Base-by-base conservation (phyloP, 495 filamentous ascomycete species). In the Cercophora sp. region DNA sequence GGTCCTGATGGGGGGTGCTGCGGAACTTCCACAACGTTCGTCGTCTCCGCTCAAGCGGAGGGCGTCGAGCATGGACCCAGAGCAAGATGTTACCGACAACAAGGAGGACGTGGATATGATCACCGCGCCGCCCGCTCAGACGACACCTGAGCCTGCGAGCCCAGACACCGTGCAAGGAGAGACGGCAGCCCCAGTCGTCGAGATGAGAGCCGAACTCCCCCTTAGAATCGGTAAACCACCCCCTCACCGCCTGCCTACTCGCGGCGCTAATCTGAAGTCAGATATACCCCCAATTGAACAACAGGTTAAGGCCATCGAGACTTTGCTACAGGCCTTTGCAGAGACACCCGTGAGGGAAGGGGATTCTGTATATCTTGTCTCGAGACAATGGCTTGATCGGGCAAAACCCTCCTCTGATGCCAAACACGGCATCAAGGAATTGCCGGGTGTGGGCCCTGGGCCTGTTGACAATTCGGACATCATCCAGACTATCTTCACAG, bases 401-500 rank as follows among this genome's bases (percentile, higher is more conserved):
- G 89, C 96, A 2, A 72, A 86, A 52, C 79, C 89, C 50, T 82
- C 83, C 35, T 69, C 79, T 3, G 78, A 84, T 16, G 65, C 71
- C 23, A 61, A 68, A 41, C 70, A 77, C 54, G 73, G 71, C 11
- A 79, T 77, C 56, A 88, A 91, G 59, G 79, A 82, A 41, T 73
- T 77, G 4, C 53, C 69, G 25, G 83, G 87, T 51, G 82, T 78
- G 9, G 74, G 83, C 9, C 77, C 93, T 27, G 91, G 90, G 2
- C 88, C 88, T 0, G 83, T 97, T 24, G 90, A 96, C 70, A 97
- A 96, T 63, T 82, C 87, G 4, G 87, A 89, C 57, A 79, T 85
- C 51, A 77, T 80, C 40, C 59, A 70, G 26, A 65, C 74, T 48
- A 68, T 77, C 15, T 71, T 80, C 53, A 66, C 65, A 20, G 73